These are phyloP conservation scores for Rosa rugosa DNA, from an alignment of 306 rosid genomes.

Conservation along the genomic window DNA sequence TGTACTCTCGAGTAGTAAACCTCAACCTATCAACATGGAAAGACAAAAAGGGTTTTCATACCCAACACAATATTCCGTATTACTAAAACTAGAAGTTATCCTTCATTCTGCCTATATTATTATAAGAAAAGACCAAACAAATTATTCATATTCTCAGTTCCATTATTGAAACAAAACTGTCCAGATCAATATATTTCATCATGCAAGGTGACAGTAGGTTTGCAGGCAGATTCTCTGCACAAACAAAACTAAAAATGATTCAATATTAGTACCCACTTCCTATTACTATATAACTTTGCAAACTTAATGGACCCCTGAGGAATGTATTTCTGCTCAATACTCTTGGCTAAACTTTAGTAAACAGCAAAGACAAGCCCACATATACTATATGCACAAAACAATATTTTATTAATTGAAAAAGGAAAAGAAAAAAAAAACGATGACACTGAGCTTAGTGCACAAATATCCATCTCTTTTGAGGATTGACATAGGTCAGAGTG, in stretches of 20 bases:
- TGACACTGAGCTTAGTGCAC: neutral
- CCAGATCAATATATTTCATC: neutral
- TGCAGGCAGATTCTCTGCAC: neutral
- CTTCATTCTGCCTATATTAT: neutral
- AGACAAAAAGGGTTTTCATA: neutral
- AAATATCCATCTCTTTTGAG: neutral
- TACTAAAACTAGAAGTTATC: neutral
- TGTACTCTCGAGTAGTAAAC: neutral
- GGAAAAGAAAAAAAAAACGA: neutral
- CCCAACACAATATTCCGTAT: neutral
- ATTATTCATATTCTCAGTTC: neutral
- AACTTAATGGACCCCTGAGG: neutral
- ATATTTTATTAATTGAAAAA: neutral
- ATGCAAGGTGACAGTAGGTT: neutral
- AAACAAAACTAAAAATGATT: too few relatives aligned
- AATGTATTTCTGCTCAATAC: neutral
- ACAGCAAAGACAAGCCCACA: neutral
- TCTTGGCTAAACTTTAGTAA: neutral
- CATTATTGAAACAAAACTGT: neutral
- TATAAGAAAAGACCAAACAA: neutral
- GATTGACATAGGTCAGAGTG: neutral
- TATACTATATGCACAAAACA: neutral
- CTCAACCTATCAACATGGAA: neutral
- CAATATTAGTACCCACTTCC: neutral
- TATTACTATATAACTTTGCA: neutral